Base-by-base conservation (phyloP, 371 early-diverging fungal genomes). In the Mucor plumbeus region DNA sequence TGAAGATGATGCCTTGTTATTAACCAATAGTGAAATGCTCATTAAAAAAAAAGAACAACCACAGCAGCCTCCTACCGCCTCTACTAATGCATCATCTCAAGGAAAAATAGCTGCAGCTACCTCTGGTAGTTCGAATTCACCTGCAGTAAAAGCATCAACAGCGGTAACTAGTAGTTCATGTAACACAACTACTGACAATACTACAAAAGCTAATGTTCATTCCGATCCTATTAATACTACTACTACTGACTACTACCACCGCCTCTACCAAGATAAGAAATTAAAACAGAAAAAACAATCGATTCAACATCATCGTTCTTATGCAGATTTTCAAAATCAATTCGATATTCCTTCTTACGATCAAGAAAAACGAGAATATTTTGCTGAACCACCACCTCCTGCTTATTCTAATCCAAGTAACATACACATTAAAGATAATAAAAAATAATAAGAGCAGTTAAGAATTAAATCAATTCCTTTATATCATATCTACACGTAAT, bases 321-420 rank as follows among this genome's bases (percentile, higher is more conserved):
- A 71, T 71, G 63, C 47, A 17, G 71, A 71, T 14, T 71, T 71
- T 39, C 71, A 71, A 31, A 61, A 58, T 26, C 68, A 67, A 36
- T 53, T 63, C 31, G 36, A 54, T 17, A 7, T 36, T 9, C 53
- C 38, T 44, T 10, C 40, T 41, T 11, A n/a, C 14, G 47, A 47
- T 19, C 21, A n/a, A 47, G 55, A 57, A 17, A 57, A 57, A 19
- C 26, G 35, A 57, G 57, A 57, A 57, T 57, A 57, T 10, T 57
- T 33, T 57, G 57, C 57, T 38, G 57, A 57, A n/a, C 10, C 34
- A 57, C 36, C 33, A 0, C 63, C 63, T 17, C 62, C 62, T 17
- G 62, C 62, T 21, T 62, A 62, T 36, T 54, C 54, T 19, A 47
- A 47, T 47, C 17, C 47, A 4, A 47, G 19, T 9, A 19, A 47